Evolutionary conservation across 2,329 filamentous ascomycete species (phyloP).

Genomic region (Dactylellina haptotyla): DNA sequence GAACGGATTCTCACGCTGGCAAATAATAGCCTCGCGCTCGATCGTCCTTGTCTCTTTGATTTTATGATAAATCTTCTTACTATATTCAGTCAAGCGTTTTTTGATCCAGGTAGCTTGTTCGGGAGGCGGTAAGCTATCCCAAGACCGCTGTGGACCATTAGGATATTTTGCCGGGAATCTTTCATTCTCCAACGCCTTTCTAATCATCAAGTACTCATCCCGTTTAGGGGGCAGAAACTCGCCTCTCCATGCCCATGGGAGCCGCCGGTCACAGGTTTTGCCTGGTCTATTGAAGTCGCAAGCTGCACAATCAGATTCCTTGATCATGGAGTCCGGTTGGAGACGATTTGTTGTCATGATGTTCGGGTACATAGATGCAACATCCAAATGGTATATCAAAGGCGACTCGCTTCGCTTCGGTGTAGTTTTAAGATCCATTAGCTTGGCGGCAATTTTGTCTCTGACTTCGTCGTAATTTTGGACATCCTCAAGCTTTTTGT

Average conservation of each 20-base stretch:
- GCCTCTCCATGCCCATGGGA: conserved; percentile 98
- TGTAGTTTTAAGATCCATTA: conserved; percentile 78
- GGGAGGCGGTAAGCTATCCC: conserved; percentile 81
- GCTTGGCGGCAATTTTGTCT: conserved; percentile 76
- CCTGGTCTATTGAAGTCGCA: conserved; percentile 98
- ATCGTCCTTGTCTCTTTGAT: conserved; percentile 95
- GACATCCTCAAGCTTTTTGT: conserved; percentile 81
- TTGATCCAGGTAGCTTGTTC: conserved; percentile 83
- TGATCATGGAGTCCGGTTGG: conserved; percentile 98
- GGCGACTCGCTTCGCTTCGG: conserved; percentile 87
- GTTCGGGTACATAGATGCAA: conserved; percentile 99
- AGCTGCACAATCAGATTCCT: conserved; percentile 93
- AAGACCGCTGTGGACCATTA: conserved; percentile 75
- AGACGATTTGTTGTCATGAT: conserved; percentile 99
- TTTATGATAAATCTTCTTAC: conserved; percentile 99
- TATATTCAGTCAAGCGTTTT: conserved; percentile 90
- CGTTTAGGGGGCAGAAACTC: conserved; percentile 95
- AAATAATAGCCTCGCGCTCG: conserved; percentile 95
- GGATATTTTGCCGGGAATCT: conserved; percentile 83
- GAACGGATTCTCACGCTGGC: conserved; percentile 96
- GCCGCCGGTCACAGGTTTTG: conserved; percentile 91
- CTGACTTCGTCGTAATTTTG: conserved; percentile 86
- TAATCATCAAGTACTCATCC: conserved; percentile 99
- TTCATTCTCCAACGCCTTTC: conserved; percentile 89
- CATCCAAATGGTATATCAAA: conserved; percentile 96